Evolutionary conservation across 2,329 filamentous ascomycete species (phyloP).

Genomic region (Cryphonectria nitschkei): DNA sequence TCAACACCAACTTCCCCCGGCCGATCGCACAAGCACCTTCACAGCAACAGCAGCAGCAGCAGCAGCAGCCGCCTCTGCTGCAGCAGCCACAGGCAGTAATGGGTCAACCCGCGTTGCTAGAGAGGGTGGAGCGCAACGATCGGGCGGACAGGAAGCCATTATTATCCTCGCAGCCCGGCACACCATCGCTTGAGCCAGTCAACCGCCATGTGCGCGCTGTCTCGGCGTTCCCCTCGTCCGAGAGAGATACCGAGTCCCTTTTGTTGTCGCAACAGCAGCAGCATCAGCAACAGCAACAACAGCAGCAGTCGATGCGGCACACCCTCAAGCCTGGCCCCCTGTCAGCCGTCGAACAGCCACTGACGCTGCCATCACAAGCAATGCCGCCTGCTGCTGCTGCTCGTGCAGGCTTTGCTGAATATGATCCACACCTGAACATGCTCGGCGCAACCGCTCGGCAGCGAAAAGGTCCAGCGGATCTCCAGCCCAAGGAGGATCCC

Average conservation of each 20-base stretch:
- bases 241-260: conserved; percentile 26
- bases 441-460: conserved; percentile 37
- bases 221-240: conserved; percentile 22
- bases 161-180: conserved; percentile 24
- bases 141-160: conserved; percentile 25
- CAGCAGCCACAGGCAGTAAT: conserved; percentile 35
- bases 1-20: conserved; percentile 36
- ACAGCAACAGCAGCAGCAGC: conserved; percentile 32
- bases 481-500: conserved; percentile 36
- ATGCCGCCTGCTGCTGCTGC: conserved; percentile 31
- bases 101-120: conserved; percentile 29
- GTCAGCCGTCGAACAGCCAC: conserved; percentile 34
- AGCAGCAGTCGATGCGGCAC: conserved; percentile 43
- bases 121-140: conserved; percentile 23
- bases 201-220: conserved; percentile 23
- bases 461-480: conserved; percentile 37
- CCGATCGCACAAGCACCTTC: conserved; percentile 41
- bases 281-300: conserved; percentile 38
- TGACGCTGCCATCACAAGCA: conserved; percentile 37
- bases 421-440: conserved; percentile 23
- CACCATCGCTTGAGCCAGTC: conserved; percentile 21
- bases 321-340: conserved; percentile 44
- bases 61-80: conserved; percentile 33
- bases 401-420: conserved; percentile 32
- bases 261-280: conserved; percentile 32